Conservation (phyloP, 139 green algal genomes). For the Deuterostichococcus epilithicus region DNA sequence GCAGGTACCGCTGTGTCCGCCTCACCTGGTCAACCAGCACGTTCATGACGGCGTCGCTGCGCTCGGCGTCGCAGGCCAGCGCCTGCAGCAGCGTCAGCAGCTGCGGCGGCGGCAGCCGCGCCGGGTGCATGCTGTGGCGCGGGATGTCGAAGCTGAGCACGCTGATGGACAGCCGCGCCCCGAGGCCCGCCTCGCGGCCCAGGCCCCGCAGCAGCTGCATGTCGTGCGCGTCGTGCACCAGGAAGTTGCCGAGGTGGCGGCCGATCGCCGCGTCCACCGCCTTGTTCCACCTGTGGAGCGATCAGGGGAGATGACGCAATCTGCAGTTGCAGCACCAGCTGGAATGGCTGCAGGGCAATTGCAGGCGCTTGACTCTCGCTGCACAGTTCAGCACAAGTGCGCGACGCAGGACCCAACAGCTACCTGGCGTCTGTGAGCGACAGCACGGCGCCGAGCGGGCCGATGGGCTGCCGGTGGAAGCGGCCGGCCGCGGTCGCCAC, state of each 20-base stretch:
- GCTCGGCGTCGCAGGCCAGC: not conserved
- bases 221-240: slow-evolving; percentile 32
- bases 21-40: not conserved
- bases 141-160: slow-evolving; percentile 28
- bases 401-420: not conserved
- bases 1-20: not conserved
- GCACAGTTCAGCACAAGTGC: too few species aligned
- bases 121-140: slow-evolving; percentile 26
- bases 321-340: too few species aligned
- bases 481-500: not conserved
- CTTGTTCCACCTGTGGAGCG: slow-evolving; percentile 16
- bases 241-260: slow-evolving; percentile 20
- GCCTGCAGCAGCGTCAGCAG: slow-evolving; percentile 21
- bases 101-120: slow-evolving; percentile 2
- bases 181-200: not conserved
- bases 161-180: slow-evolving; percentile 4
- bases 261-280: slow-evolving; percentile 20
- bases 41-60: not conserved
- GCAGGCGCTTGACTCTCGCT: too few species aligned
- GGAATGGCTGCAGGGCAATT: too few species aligned
- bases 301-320: too few species aligned
- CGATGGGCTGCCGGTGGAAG: not conserved
- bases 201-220: slow-evolving; percentile 16
- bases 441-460: not conserved
- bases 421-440: not conserved